Base-by-base conservation (phyloP, 495 filamentous ascomycete genomes). In the Penicillium robsamsonii region DNA sequence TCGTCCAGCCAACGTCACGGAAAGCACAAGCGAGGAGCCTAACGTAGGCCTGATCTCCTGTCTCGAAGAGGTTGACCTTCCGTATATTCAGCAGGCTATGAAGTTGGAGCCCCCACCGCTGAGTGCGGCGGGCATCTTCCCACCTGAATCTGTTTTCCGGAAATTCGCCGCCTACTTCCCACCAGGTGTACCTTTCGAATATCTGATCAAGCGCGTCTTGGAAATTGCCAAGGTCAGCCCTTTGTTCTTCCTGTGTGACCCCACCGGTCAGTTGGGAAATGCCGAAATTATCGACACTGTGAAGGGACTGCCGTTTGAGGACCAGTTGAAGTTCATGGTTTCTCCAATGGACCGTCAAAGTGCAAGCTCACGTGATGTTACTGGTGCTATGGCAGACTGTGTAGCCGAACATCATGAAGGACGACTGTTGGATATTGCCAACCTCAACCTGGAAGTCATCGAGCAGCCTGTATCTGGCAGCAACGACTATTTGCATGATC, bases 111-210 rank as follows among this genome's bases (percentile, higher is more conserved):
- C 86, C 8, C 76, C 81, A 13, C 87, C 89, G 5, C 76, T 99
- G 29, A 73, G 62, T 42, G 81, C 86, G 8, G 94, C 92, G 2
- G 92, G 90, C 4, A 72, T 97, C 42, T 73, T 86, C 33, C 91
- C 94, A 4, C 85, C 88, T 0, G 67, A 81, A 2, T 45, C 66
- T 24, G 75, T 90, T 13, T 75, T 96, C 37, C 77, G 90, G 59
- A 79, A 81, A 24, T 91, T 97, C 61, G 78, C 86, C 8, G 77
- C 79, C 2, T 91, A 90, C 60, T 96, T 94, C 69, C 90, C 91
- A 4, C 79, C 85, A 5, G 75, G 79, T 10, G 88, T 86, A 0
- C 87, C 90, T 2, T 87, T 96, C 62, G 82, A 82, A 64, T 93
- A 88, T 65, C 81, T 97, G 51, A 65, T 96, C 50, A 74, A 82